Conservation (phyloP, 306 rosid species). For the Quercus bicolor region DNA sequence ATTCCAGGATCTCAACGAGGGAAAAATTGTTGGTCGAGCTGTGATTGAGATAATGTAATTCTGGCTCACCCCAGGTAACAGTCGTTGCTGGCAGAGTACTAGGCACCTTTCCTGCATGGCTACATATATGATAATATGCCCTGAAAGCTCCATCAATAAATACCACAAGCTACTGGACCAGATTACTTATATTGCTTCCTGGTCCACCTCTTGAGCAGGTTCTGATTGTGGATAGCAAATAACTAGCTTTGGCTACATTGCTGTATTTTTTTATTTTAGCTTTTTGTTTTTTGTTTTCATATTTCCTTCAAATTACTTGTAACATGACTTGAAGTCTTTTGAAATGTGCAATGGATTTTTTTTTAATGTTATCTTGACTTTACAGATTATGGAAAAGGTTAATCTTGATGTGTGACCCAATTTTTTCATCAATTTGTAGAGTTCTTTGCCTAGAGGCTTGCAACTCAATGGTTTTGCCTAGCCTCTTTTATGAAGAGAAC, state of each 20-base stretch:
- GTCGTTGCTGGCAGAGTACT: slow-evolving; percentile 7
- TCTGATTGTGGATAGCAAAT: background rate
- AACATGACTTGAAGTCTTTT: background rate
- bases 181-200: background rate
- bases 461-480: too few species aligned
- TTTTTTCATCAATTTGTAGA: too few species aligned
- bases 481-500: too few species aligned
- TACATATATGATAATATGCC: background rate
- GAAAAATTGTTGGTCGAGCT: slow-evolving; percentile 73
- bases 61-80: slow-evolving; percentile 6
- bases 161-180: background rate
- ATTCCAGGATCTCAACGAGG: slow-evolving; percentile 76
- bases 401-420: background rate
- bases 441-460: too few species aligned
- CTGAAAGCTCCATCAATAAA: background rate
- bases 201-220: background rate
- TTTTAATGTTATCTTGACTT: background rate
- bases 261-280: background rate
- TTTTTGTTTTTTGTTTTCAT: too few species aligned
- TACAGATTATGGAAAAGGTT: background rate
- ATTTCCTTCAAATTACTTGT: background rate
- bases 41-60: slow-evolving; percentile 62
- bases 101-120: background rate
- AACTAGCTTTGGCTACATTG: background rate
- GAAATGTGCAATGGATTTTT: background rate